Evolutionary conservation across 129 eudicot species (phyloP).

Genomic region (Heracleum sosnowskyi): DNA sequence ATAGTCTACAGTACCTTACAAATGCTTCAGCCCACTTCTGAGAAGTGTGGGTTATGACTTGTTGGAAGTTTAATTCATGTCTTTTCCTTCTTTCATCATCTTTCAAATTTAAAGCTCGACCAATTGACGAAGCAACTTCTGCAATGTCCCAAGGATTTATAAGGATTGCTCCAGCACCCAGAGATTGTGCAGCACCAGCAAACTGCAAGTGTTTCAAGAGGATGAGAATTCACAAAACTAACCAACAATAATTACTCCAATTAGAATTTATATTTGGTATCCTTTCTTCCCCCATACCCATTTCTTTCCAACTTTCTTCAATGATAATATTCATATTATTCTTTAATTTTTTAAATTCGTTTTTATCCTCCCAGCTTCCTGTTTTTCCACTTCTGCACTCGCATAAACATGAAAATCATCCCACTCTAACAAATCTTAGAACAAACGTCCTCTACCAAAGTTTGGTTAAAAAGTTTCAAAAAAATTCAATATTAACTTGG

Average conservation of each 20-base stretch:
- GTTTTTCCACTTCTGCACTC: background rate
- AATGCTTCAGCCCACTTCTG: conserved; percentile 95
- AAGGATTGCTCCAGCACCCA: conserved; percentile 94
- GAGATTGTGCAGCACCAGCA: conserved; percentile 98
- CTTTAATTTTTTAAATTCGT: background rate
- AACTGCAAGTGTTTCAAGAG: conserved; percentile 37
- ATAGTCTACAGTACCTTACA: conserved; percentile 47
- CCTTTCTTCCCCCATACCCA: background rate
- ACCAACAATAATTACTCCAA: background rate
- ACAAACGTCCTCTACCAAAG: background rate
- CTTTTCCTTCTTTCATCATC: conserved; percentile 88
- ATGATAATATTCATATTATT: background rate
- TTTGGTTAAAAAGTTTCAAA: background rate
- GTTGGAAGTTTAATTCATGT: conserved; percentile 59
- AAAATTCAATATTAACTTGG: background rate
- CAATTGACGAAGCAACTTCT: conserved; percentile 83
- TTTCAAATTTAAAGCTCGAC: conserved; percentile 74
- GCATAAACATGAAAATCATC: background rate
- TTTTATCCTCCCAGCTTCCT: background rate
- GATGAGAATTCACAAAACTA: background rate
- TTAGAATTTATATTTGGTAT: background rate
- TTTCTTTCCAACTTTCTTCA: background rate
- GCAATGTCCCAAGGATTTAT: conserved; percentile 94
- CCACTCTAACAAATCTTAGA: background rate
- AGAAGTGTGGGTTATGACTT: conserved; percentile 84